Conservation (phyloP, 306 rosid species). For the Vigna trinervia region DNA sequence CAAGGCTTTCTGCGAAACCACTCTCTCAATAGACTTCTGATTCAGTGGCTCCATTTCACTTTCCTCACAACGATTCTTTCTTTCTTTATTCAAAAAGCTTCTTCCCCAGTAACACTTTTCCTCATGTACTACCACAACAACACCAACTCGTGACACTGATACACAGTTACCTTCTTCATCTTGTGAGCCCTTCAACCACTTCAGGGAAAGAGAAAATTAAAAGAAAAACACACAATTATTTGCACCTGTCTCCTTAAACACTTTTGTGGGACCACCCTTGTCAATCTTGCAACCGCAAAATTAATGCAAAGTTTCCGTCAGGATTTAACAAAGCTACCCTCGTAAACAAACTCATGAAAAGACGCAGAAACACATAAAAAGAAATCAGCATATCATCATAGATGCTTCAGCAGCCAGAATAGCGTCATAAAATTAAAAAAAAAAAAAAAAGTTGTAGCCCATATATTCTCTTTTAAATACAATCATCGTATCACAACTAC, state of each 20-base stretch:
- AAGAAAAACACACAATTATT: slow-evolving; percentile 40
- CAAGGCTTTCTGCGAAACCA: slow-evolving; percentile 81
- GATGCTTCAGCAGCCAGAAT: not conserved
- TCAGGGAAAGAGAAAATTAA: slow-evolving; percentile 25
- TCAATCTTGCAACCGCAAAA: slow-evolving; percentile 47
- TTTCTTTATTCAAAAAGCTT: slow-evolving; percentile 30
- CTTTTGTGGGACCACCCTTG: slow-evolving; percentile 37
- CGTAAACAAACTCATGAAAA: not conserved
- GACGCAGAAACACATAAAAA: not conserved
- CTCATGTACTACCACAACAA: slow-evolving; percentile 41
- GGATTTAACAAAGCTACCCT: slow-evolving; percentile 24
- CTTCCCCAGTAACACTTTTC: slow-evolving; percentile 19
- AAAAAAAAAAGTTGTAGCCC: not conserved
- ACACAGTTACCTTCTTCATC: slow-evolving; percentile 19
- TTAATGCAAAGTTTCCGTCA: slow-evolving; percentile 34
- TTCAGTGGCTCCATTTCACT: slow-evolving; percentile 58
- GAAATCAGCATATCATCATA: not conserved
- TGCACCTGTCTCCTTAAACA: slow-evolving; percentile 45
- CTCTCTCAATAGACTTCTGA: slow-evolving; percentile 76
- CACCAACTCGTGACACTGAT: slow-evolving; percentile 38
- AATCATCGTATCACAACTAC: not conserved
- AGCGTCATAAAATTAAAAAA: not conserved
- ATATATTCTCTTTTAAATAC: not conserved
- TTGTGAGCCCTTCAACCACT: slow-evolving; percentile 46
- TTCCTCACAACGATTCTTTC: slow-evolving; percentile 1